A percentile compares a stretch with the other conserved stretches of the same genome.
These are phyloP conservation scores for Eucalyptus polyanthemos DNA, from an alignment of 345 rosid genomes.

Conservation along the genomic window DNA sequence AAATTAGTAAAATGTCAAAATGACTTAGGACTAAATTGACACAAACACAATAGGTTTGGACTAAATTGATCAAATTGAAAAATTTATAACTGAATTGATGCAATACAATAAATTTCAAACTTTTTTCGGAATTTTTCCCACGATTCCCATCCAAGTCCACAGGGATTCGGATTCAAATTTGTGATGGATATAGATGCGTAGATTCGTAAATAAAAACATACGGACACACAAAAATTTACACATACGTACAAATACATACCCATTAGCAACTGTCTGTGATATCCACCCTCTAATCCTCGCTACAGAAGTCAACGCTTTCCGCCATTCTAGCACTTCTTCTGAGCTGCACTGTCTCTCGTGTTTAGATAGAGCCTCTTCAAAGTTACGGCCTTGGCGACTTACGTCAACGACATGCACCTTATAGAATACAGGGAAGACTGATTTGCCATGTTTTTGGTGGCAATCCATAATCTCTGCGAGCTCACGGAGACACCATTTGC, in stretches of 20 bases:
- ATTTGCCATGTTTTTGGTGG: neutral
- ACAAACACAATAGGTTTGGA: rapidly evolving
- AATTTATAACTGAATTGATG: too few species aligned
- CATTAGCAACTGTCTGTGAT: neutral
- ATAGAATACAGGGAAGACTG: neutral
- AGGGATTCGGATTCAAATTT: neutral
- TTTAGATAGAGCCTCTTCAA: neutral
- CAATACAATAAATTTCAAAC: too few species aligned
- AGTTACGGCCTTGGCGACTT: neutral
- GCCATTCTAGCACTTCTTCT: neutral
- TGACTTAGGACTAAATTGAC: too few species aligned
- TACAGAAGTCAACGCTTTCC: neutral
- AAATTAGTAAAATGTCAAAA: too few species aligned
- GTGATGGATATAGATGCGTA: neutral
- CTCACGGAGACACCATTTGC: neutral
- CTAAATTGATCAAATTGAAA: too few species aligned
- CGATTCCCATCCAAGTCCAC: neutral
- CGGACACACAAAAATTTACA: neutral
- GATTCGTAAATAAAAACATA: neutral
- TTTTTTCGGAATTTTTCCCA: too few species aligned
- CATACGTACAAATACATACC: neutral
- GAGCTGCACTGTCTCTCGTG: neutral
- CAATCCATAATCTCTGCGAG: neutral
- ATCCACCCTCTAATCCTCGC: neutral
- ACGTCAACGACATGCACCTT: neutral